A percentile compares a stretch with the other conserved stretches of the same genome.
Conservation (phyloP, 768 basidiomycete genomes). For the Collybia sp. region DNA sequence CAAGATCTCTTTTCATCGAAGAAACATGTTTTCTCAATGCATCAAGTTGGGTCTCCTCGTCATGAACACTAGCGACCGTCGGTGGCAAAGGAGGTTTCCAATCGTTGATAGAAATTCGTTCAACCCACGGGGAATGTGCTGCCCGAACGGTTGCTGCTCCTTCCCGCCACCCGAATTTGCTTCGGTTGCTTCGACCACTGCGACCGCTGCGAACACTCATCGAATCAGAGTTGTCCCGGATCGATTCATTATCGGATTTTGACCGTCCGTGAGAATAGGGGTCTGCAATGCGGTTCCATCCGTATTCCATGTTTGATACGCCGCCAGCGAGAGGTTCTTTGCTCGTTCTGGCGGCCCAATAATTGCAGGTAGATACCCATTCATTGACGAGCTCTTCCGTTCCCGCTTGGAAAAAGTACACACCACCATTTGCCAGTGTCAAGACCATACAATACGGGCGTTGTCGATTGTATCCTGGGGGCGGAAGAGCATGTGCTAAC, state of each 20-base stretch:
- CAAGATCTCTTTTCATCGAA: constrained; percentile 72
- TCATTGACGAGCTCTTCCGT: constrained; percentile 98
- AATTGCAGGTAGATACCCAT: constrained; percentile 99
- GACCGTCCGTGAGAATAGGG: constrained; percentile 44
- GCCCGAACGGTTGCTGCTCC: constrained; percentile 61
- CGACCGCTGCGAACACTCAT: constrained; percentile 69
- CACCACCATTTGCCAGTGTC: constrained; percentile 80
- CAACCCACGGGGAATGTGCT: constrained; percentile 67
- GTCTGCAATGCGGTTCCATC: constrained; percentile 83
- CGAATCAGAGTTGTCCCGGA: constrained; percentile 38
- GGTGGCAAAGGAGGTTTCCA: constrained; percentile 93
- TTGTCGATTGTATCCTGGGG: constrained; percentile 87
- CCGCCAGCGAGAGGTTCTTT: constrained; percentile 95
- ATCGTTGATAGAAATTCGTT: constrained; percentile 79
- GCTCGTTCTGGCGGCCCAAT: constrained; percentile 95
- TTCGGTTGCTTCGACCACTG: constrained; percentile 70
- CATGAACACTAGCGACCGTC: constrained; percentile 75
- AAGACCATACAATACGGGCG: constrained; percentile 95
- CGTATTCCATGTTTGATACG: constrained; percentile 99
- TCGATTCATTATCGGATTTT: constrained; percentile 52
- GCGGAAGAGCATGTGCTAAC: constrained; percentile 80
- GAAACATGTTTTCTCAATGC: constrained; percentile 79
- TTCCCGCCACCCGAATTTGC: constrained; percentile 68
- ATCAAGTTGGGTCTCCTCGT: constrained; percentile 92
- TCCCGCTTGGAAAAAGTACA: constrained; percentile 98